These are phyloP conservation scores for Globisporangium acanthophoron DNA, from an alignment of 352 stramenopile species.

Conservation along the genomic window DNA sequence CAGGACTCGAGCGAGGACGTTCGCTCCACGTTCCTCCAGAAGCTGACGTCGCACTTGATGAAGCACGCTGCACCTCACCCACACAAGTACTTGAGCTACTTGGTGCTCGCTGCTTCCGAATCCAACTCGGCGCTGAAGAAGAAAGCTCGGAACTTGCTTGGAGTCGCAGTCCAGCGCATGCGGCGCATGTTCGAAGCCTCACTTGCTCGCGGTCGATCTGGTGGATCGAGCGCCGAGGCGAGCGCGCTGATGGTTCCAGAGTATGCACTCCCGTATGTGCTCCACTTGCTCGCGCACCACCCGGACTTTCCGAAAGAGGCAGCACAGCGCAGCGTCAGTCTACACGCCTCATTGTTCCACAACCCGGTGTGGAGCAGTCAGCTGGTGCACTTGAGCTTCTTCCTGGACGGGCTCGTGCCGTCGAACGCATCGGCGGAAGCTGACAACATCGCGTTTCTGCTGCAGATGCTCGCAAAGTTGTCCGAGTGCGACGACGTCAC, in stretches of 20 bases:
- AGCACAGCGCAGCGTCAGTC: conserved; percentile 24
- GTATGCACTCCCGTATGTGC: conserved; percentile 73
- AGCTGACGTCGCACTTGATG: conserved; percentile 64
- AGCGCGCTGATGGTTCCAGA: conserved; percentile 74
- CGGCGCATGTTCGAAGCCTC: conserved; percentile 64
- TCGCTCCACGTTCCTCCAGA: conserved; percentile 64
- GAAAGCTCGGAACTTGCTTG: conserved; percentile 37
- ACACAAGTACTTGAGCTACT: conserved; percentile 80
- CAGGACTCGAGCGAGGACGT: conserved; percentile 75
- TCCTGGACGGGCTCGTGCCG: conserved; percentile 67
- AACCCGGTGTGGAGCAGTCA: conserved; percentile 47
- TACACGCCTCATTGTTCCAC: conserved; percentile 23
- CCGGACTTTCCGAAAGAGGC: conserved; percentile 49
- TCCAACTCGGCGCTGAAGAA: conserved; percentile 48
- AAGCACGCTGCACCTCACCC: conserved; percentile 50
- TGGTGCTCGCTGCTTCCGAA: conserved; percentile 65
- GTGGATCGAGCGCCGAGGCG: conserved; percentile 8
- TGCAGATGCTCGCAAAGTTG: conserved; percentile 78
- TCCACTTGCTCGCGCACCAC: conserved; percentile 80
- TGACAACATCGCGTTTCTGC: conserved; percentile 83
- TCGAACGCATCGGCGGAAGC: conserved; percentile 29
- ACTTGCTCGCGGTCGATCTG: conserved; percentile 13
- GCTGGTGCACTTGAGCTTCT: conserved; percentile 56
- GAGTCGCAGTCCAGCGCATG: conserved; percentile 62
- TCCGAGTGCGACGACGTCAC: conserved; percentile 63